phyloP scores from a whole-genome alignment of 2,329 filamentous ascomycete species.

The Paecilomyces formosus region DNA sequence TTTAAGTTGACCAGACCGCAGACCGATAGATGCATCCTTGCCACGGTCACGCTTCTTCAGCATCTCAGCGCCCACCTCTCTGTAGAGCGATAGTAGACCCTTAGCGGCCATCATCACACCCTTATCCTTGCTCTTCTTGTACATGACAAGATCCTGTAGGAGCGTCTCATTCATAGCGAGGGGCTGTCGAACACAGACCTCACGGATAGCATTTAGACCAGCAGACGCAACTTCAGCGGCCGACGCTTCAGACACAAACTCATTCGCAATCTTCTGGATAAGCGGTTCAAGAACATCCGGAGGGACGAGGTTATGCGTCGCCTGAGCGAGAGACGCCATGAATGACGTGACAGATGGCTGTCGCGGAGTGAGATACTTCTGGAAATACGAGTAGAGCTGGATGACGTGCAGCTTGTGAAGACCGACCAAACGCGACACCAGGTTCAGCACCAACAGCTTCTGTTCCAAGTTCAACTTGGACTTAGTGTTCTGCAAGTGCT shows the following conservation, averaged over 20 bases:
- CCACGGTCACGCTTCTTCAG: conserved; percentile 84
- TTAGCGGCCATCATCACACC: conserved; percentile 98
- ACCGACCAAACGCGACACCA: conserved; percentile 85
- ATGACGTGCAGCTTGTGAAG: conserved; percentile 88
- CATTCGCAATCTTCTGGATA: conserved; percentile 92
- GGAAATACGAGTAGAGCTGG: conserved; percentile 90
- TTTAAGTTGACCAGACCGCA: conserved; percentile 67
- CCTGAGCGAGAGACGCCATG: conserved; percentile 84
- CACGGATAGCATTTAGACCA: conserved; percentile 87
- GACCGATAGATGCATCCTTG: conserved; percentile 78
- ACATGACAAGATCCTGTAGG: conserved; percentile 92
- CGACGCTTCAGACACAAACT: conserved; percentile 93
- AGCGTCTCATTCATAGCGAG: conserved; percentile 94
- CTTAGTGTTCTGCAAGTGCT: conserved; percentile 82
- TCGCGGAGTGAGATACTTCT: conserved; percentile 80
- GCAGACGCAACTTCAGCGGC: conserved; percentile 86
- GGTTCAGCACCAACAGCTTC: conserved; percentile 80
- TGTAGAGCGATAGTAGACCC: conserved; percentile 80
- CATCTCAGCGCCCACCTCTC: conserved; percentile 84
- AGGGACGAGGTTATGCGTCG: conserved; percentile 82
- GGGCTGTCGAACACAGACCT: conserved; percentile 86
- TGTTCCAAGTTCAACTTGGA: conserved; percentile 80
- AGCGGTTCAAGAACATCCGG: conserved; percentile 87
- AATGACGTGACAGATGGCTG: conserved; percentile 91
- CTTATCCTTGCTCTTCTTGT: conserved; percentile 96